Evolutionary conservation across 805 yeast species (phyloP), one percentile per base, ranked within the genome.

Genomic region (Cyberlindnera bimundalis): DNA sequence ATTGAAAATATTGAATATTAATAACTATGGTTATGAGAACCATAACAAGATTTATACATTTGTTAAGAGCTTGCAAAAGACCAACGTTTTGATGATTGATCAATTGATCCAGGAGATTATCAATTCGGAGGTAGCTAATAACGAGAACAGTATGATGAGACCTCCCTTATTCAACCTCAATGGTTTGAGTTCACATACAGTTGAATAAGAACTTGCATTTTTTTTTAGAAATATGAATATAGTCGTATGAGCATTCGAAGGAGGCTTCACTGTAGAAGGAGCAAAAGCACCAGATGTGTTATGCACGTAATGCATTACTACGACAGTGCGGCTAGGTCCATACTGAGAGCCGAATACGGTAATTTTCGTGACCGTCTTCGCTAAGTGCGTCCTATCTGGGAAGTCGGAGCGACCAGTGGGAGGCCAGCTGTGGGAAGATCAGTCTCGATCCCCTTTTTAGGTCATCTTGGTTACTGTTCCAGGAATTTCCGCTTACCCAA

Each of bases 111-210:
- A 36, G 23, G 59, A 56, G 40, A 56, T 49, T 5, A n/a, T 52
- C 12, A 29, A 31, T 21, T 7, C 24, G 2, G 9, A 35, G 23
- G 48, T 42, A 8, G 19, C 15, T 10, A 24, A 57, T 17, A 62
- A 61, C 24, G 63, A 61, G 33, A 60, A 50, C 29, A 52, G 47
- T 24, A 53, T 61, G 43, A 65, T 66, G 51, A 57, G 53, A 6
- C 70, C 70, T 32, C 70, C 58, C 4, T 21, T 38, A 4, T 32
- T 32, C 13, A 32, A 32, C 19, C n/a, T 32, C 15, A 4, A 24
- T 5, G 38, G 33, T 27, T 18, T 41, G 4, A 15, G 31, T 14
- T 36, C 40, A 5, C 44, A 41, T 21, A 28, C 40, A 7, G 26
- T 29, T 12, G 7, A 17, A 16, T 29, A 25, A 16, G 24, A 17